Percentiles rank a stretch among this genome's conserved stretches.
These are phyloP conservation scores for Aspergillus sp. DNA, from an alignment of 2,329 filamentous ascomycete genomes.

Conservation along the genomic window DNA sequence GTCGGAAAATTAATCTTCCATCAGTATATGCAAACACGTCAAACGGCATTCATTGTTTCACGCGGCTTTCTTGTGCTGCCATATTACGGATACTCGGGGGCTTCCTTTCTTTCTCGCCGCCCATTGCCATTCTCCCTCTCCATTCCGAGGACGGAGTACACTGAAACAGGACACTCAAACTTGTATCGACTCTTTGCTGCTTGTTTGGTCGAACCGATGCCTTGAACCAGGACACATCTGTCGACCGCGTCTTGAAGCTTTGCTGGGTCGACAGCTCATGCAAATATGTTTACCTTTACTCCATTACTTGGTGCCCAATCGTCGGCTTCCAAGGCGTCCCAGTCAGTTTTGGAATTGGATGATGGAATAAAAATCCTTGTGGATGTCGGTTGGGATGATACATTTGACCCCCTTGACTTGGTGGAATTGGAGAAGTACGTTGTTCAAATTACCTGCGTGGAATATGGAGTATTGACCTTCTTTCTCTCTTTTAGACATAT, in stretches of 20 bases:
- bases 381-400: conserved; percentile 94
- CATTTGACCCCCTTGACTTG: conserved; percentile 78
- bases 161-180: not conserved
- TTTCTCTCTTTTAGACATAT: conserved; percentile 64
- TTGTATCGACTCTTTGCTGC: not conserved
- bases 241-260: conserved; percentile 10
- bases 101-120: not conserved
- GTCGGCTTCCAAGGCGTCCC: conserved; percentile 73
- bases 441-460: not conserved
- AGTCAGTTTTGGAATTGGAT: conserved; percentile 95
- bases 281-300: conserved; percentile 89
- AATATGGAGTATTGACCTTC: not conserved
- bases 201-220: conserved; percentile 9
- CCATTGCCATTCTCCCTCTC: not conserved
- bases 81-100: not conserved
- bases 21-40: not conserved
- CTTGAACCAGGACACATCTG: conserved; percentile 8
- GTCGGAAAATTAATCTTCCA: not conserved
- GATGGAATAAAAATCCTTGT: conserved; percentile 94
- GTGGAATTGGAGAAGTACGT: conserved; percentile 84
- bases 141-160: not conserved
- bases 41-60: not conserved
- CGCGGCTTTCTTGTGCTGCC: not conserved
- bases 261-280: conserved; percentile 14
- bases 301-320: conserved; percentile 89